Evolutionary conservation across 805 yeast species (phyloP).

Genomic region (Pichia phayaonensis): DNA sequence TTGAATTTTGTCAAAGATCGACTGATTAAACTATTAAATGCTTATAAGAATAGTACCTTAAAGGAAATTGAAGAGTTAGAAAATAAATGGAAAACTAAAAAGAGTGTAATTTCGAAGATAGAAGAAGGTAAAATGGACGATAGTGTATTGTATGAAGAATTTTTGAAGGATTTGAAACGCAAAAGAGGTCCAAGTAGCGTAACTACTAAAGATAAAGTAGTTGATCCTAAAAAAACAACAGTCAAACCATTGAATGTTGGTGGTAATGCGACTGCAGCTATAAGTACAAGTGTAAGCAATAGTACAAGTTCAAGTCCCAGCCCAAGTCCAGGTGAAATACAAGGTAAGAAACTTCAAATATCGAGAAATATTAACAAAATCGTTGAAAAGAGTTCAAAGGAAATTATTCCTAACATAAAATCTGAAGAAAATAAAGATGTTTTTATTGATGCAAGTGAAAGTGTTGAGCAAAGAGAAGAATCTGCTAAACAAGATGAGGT

Average conservation of each 20-base stretch:
- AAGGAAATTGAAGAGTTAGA: slow-evolving; percentile 34
- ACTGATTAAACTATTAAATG: slow-evolving; percentile 26
- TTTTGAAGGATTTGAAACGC: slow-evolving; percentile 15
- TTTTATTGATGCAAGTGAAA: slow-evolving; percentile 8
- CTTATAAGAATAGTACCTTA: slow-evolving; percentile 27
- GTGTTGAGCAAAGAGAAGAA: slow-evolving; percentile 3
- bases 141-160: slow-evolving; percentile 24
- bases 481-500: slow-evolving; percentile 5
- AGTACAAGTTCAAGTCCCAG: slow-evolving; percentile 3
- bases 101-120: slow-evolving; percentile 33
- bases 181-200: slow-evolving; percentile 5
- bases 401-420: not conserved
- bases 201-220: not conserved
- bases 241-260: not conserved
- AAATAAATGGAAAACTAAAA: slow-evolving; percentile 27
- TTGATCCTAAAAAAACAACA: not conserved
- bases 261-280: not conserved
- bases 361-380: slow-evolving; percentile 2
- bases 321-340: not conserved
- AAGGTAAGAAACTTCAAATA: slow-evolving; percentile 5
- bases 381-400: not conserved
- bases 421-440: slow-evolving; percentile 1
- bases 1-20: slow-evolving; percentile 28
- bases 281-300: not conserved
- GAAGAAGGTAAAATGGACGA: slow-evolving; percentile 36